Evolutionary conservation across 2,329 filamentous ascomycete species (phyloP), one percentile per base, ranked within the genome.

Genomic region (Pleurostoma richardsiae): DNA sequence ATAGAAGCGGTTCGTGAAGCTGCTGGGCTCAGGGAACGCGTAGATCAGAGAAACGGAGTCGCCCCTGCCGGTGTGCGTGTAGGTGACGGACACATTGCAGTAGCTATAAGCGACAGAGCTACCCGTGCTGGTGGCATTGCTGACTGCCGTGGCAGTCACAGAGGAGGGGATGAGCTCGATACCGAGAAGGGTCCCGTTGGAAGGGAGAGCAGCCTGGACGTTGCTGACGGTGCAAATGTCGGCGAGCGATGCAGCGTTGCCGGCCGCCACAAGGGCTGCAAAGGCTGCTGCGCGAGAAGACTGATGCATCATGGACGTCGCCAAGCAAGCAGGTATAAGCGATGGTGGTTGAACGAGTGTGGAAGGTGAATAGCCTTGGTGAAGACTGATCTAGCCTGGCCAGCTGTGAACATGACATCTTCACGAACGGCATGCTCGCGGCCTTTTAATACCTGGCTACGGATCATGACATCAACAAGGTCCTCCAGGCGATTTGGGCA

Each of bases 1-100:
- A 45, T 72, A 71, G 56, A 71, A 74, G 19, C 71, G 69, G 54
- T 68, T 71, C 54, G 70, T 54, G 55, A 69, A 74, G 39, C 62
- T 59, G 26, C 59, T 57, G 0, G 66, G 63, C 6, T 50, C 49
- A 6, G 65, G 67, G 48, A 69, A 60, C 26, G 53, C 58, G 42
- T 67, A 67, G 47, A 58, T 57, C 40, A 69, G 46, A 4, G 62
- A 50, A 3, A 69, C 59, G n/a, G 52, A 56, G 48, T 66, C 61
- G 36, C 47, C 52, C 43, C 57, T 57, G 33, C 61, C 60, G 11
- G 58, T 53, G 48, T 66, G 65, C 1, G 60, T 61, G 49, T 67
- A 68, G 4, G 55, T 50, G n/a, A 67, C 53, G 10, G 63, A 66
- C 10, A 66, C 59, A 42, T 67, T 67, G 53, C 64, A 67, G 52